phyloP scores from a whole-genome alignment of 116 monocot species.

The Papilionanthe hybrid region DNA sequence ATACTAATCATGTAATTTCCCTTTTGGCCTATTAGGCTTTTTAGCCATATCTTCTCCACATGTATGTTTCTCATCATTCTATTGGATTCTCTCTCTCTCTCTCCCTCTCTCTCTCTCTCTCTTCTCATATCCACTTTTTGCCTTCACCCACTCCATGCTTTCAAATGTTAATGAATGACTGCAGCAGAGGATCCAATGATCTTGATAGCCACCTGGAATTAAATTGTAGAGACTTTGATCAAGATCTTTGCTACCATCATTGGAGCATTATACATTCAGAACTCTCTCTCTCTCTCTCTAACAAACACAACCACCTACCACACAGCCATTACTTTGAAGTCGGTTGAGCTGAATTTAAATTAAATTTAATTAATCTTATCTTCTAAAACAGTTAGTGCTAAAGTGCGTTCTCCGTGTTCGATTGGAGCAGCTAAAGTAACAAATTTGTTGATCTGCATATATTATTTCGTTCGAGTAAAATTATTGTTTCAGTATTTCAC shows the following conservation, averaged over 20 bases:
- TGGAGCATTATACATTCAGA: constrained; percentile 1
- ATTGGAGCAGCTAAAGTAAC: too few relatives aligned
- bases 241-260: constrained; percentile 12
- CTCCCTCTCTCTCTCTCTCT: neutral
- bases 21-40: neutral
- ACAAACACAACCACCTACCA: too few relatives aligned
- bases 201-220: neutral
- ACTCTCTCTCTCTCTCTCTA: too few relatives aligned
- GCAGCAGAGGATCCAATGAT: constrained; percentile 11
- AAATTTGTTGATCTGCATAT: too few relatives aligned
- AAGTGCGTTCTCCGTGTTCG: too few relatives aligned
- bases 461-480: too few relatives aligned
- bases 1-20: neutral
- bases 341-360: too few relatives aligned
- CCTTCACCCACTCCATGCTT: neutral
- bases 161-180: constrained; percentile 4
- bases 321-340: too few relatives aligned
- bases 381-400: too few relatives aligned
- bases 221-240: neutral
- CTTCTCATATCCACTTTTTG: neutral
- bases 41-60: constrained; percentile 4
- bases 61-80: constrained; percentile 1
- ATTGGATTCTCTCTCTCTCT: neutral
- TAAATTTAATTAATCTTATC: too few relatives aligned
- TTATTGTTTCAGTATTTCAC: too few relatives aligned